These are phyloP conservation scores for Hygrocybe punicea DNA, from an alignment of 768 basidiomycete genomes.

Conservation along the genomic window DNA sequence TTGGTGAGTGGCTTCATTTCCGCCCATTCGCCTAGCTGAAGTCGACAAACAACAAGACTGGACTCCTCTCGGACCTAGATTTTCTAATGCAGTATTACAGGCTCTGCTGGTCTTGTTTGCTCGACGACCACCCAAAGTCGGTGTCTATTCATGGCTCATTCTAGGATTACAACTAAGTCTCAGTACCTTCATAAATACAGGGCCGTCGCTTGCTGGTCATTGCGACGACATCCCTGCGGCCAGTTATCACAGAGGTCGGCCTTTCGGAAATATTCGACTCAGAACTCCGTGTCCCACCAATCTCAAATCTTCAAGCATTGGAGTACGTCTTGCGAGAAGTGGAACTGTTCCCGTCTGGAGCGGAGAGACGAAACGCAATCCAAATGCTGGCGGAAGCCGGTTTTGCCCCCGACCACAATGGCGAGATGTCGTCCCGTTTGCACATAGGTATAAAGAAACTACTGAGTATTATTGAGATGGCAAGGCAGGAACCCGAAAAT, in stretches of 20 bases:
- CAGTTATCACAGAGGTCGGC: conserved; percentile 84
- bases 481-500: conserved; percentile 88
- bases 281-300: conserved; percentile 78
- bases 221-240: conserved; percentile 85
- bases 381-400: conserved; percentile 71
- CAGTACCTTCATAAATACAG: conserved; percentile 40
- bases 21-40: neutral
- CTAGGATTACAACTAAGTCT: neutral
- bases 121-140: conserved; percentile 88
- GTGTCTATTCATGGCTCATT: conserved; percentile 9
- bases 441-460: conserved; percentile 94
- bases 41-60: conserved; percentile 58
- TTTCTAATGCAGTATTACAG: conserved; percentile 92
- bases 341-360: conserved; percentile 60
- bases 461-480: conserved; percentile 91
- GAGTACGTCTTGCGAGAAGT: conserved; percentile 76
- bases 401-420: conserved; percentile 50
- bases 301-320: conserved; percentile 67
- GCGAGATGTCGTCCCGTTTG: conserved; percentile 43
- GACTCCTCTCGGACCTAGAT: conserved; percentile 95
- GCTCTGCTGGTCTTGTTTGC: conserved; percentile 83
- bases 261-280: conserved; percentile 87
- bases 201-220: conserved; percentile 88
- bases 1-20: conserved; percentile 54
- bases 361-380: conserved; percentile 58